These are phyloP conservation scores for Penicillium verrucosum DNA, from an alignment of 2,329 filamentous ascomycete genomes.

Conservation along the genomic window DNA sequence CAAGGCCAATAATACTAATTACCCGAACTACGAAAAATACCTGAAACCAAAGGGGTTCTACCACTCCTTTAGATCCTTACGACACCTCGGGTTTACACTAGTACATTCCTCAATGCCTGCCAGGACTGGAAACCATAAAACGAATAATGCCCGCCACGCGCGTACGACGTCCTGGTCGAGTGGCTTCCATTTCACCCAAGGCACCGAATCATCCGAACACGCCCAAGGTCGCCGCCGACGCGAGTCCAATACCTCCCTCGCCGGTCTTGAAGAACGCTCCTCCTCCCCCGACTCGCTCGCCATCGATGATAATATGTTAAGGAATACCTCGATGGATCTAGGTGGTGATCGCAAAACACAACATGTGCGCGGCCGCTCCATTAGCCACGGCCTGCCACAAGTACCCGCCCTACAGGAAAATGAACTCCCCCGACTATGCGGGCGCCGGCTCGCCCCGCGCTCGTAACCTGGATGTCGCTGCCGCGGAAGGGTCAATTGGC, in stretches of 20 bases:
- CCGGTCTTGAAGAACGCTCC: slow-evolving; percentile 30
- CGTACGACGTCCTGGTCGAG: slow-evolving; percentile 37
- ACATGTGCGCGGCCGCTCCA: slow-evolving; percentile 31
- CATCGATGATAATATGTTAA: slow-evolving; percentile 26
- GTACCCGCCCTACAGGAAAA: slow-evolving; percentile 19
- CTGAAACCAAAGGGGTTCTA: slow-evolving; percentile 13
- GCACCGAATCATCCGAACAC: slow-evolving; percentile 25
- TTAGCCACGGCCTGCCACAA: slow-evolving; percentile 25
- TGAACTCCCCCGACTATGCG: slow-evolving; percentile 16
- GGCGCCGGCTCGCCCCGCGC: slow-evolving; percentile 18
- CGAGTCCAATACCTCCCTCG: slow-evolving; percentile 34
- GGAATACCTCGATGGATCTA: slow-evolving; percentile 34
- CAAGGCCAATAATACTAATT: slow-evolving; percentile 7
- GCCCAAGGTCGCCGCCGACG: slow-evolving; percentile 30
- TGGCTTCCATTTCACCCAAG: slow-evolving; percentile 28
- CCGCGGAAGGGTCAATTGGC: slow-evolving; percentile 39
- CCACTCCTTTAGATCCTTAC: neutral
- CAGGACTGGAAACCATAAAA: slow-evolving; percentile 24
- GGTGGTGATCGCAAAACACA: slow-evolving; percentile 16
- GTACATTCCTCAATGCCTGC: slow-evolving; percentile 26
- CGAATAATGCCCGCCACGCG: slow-evolving; percentile 36
- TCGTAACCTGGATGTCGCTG: slow-evolving; percentile 42
- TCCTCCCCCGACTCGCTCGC: slow-evolving; percentile 22
- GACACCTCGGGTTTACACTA: slow-evolving; percentile 15
- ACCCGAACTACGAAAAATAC: slow-evolving; percentile 14